phyloP scores from a whole-genome alignment of 1,284 basidiomycete genomes.

The Sporisorium iseilematis-ciliati region DNA sequence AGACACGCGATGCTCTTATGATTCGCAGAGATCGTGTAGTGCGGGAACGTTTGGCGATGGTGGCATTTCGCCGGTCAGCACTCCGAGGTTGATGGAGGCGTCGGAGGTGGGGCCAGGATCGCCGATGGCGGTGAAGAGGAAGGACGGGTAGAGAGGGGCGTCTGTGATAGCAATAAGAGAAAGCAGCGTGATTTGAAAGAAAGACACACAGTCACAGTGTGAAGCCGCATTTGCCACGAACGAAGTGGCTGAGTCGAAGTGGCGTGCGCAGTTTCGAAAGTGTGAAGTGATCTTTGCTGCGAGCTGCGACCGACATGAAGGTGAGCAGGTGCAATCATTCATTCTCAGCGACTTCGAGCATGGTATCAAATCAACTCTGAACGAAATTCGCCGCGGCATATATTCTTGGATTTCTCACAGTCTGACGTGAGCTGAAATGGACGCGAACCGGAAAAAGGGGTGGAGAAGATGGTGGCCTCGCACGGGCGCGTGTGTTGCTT shows the following conservation, averaged over 20 bases:
- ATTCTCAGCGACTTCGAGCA: too few relatives aligned
- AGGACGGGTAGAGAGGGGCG: too few relatives aligned
- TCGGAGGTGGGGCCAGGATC: background rate
- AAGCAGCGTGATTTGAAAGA: too few relatives aligned
- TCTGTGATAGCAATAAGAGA: too few relatives aligned
- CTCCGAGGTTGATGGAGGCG: background rate
- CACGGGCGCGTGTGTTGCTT: background rate
- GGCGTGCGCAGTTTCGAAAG: too few relatives aligned
- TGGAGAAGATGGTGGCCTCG: background rate
- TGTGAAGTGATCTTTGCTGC: too few relatives aligned
- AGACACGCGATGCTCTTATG: constrained; percentile 7
- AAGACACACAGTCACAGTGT: too few relatives aligned
- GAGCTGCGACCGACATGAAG: too few relatives aligned
- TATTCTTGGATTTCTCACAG: background rate
- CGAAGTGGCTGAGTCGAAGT: too few relatives aligned
- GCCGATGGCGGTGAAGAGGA: background rate
- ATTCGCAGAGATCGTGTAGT: constrained; percentile 21
- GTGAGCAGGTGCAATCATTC: too few relatives aligned
- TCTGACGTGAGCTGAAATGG: constrained; percentile 5
- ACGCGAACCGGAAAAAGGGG: background rate
- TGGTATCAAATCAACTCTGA: background rate
- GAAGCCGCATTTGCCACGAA: too few relatives aligned
- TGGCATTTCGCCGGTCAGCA: constrained; percentile 1
- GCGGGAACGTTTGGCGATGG: constrained; percentile 35
- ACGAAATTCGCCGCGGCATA: background rate